Evolutionary conservation across 108 stramenopile genomes (phyloP).

Genomic region (Thalassiosira profunda): DNA sequence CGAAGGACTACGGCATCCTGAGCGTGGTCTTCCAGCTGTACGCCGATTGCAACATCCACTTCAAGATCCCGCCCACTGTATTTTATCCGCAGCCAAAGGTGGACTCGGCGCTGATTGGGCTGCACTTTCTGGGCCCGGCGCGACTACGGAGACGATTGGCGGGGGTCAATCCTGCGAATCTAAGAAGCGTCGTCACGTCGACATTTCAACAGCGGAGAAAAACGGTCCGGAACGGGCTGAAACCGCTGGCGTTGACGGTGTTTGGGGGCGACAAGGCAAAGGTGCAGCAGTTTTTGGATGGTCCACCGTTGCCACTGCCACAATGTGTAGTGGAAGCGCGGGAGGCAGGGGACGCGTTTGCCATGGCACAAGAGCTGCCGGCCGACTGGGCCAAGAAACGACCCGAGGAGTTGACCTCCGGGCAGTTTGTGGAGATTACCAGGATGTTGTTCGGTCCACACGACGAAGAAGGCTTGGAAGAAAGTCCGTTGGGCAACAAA

Average conservation of each 20-base stretch:
- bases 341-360: slow-evolving; percentile 75
- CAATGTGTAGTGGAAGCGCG: slow-evolving; percentile 39
- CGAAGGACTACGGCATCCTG: slow-evolving; percentile 96
- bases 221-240: slow-evolving; percentile 92
- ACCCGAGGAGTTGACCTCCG: slow-evolving; percentile 94
- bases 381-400: slow-evolving; percentile 86
- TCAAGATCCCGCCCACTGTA: slow-evolving; percentile 98
- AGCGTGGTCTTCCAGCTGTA: slow-evolving; percentile 96
- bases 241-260: slow-evolving; percentile 64
- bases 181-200: slow-evolving; percentile 87
- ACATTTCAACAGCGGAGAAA: slow-evolving; percentile 97
- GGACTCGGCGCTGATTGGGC: slow-evolving; percentile 91
- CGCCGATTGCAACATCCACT: slow-evolving; percentile 81
- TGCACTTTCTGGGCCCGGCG: slow-evolving; percentile 87
- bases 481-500: slow-evolving; percentile 62
- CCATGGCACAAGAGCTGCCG: slow-evolving; percentile 71
- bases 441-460: slow-evolving; percentile 68
- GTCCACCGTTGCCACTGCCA: slow-evolving; percentile 68
- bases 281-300: slow-evolving; percentile 47
- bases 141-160: slow-evolving; percentile 63
- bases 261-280: slow-evolving; percentile 44
- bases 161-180: slow-evolving; percentile 79
- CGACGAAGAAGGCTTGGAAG: slow-evolving; percentile 31
- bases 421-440: slow-evolving; percentile 95
- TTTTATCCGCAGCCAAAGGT: slow-evolving; percentile 99